Conservation (phyloP, 1,284 basidiomycete species). For the Mycena citricolor region DNA sequence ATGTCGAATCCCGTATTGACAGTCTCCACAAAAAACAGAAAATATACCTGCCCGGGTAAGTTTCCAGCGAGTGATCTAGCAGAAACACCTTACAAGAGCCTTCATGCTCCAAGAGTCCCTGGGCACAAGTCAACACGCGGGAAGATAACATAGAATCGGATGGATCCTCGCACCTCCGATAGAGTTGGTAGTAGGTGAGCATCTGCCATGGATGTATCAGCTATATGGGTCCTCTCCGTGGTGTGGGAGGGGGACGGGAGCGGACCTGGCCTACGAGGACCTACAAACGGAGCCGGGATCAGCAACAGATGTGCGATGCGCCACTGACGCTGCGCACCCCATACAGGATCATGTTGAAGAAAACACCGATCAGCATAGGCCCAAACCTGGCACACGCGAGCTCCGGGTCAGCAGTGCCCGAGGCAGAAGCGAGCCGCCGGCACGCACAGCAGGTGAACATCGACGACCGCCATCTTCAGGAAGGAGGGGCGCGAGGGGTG, state of each 20-base stretch:
- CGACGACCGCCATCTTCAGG: no score
- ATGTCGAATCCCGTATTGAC: conserved; percentile 42
- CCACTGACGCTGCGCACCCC: conserved; percentile 9
- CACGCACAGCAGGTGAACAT: conserved; percentile 1
- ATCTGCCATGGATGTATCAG: conserved; percentile 3
- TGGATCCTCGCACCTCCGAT: conserved; percentile 30
- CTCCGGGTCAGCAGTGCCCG: not conserved
- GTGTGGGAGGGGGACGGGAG: no score
- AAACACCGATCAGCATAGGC: conserved; percentile 10
- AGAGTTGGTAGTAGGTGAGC: conserved; percentile 33
- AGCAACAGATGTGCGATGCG: no score
- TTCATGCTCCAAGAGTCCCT: conserved; percentile 46
- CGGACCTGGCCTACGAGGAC: no score
- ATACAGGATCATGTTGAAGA: conserved; percentile 15
- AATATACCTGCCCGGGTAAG: conserved; percentile 35
- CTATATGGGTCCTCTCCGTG: no score
- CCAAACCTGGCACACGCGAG: conserved; percentile 14
- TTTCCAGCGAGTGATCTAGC: not conserved
- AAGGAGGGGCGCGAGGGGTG: no score
- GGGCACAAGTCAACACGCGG: conserved; percentile 8
- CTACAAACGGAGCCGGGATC: no score
- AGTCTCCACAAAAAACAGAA: conserved; percentile 43
- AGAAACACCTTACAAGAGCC: conserved; percentile 32
- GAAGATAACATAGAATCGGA: conserved; percentile 7
- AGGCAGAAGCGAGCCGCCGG: not conserved